These are phyloP conservation scores for Backusella liffmaniae DNA, from an alignment of 192 early-diverging fungal genomes.

Conservation along the genomic window DNA sequence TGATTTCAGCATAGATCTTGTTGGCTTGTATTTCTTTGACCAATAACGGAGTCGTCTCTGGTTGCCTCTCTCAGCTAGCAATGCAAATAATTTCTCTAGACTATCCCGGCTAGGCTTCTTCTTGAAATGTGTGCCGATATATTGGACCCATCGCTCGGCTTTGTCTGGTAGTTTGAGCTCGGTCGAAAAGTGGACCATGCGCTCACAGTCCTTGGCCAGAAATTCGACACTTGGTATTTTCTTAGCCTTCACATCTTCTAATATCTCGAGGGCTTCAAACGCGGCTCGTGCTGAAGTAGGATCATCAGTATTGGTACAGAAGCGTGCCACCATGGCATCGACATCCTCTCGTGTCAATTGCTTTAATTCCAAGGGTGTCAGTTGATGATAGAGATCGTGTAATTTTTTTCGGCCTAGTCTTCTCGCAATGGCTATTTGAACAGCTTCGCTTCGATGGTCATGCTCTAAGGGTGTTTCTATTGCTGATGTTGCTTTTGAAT, in stretches of 20 bases:
- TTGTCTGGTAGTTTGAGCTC: conserved; percentile 1
- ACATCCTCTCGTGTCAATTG: conserved; percentile 1
- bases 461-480: background rate
- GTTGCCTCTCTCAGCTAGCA: background rate
- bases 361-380: background rate
- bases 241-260: background rate
- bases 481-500: background rate
- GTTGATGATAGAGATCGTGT: background rate
- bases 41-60: background rate
- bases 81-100: background rate
- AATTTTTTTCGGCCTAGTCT: background rate
- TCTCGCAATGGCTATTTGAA: background rate
- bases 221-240: background rate
- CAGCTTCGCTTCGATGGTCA: background rate
- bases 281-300: background rate
- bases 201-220: background rate
- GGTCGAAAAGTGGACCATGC: background rate
- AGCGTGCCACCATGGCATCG: background rate
- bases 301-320: background rate
- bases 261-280: background rate
- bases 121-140: background rate
- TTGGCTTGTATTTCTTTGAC: background rate
- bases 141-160: background rate
- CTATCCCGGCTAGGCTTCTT: background rate
- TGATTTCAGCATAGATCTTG: background rate